Evolutionary conservation across 2,329 filamentous ascomycete genomes (phyloP).

Genomic region (Paracorniculantispora psalliotae): DNA sequence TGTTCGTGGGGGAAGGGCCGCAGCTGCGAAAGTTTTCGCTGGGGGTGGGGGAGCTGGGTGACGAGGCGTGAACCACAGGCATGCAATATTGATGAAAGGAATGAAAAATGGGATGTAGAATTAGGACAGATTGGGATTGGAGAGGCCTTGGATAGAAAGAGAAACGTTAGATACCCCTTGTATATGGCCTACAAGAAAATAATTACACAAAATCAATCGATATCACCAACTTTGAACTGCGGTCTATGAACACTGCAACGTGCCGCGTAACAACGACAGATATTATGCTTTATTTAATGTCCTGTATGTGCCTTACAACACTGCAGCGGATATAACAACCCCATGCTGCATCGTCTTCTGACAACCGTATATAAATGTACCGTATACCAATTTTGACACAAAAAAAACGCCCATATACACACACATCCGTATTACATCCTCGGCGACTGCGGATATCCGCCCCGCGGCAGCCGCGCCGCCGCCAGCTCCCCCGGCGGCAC

Average conservation of each 20-base stretch:
- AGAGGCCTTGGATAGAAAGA: neutral
- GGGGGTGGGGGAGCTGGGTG: constrained; percentile 26
- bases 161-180: too few species aligned
- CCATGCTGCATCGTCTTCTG: too few species aligned
- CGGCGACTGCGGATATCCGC: neutral
- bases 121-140: neutral
- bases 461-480: neutral
- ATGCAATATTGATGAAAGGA: neutral
- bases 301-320: too few species aligned
- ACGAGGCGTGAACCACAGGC: constrained; percentile 29
- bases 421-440: neutral
- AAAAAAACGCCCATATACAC: neutral
- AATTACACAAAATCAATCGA: too few species aligned
- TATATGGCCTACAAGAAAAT: too few species aligned
- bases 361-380: neutral
- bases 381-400: neutral
- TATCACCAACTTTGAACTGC: too few species aligned
- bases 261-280: too few species aligned
- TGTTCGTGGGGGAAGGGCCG: constrained; percentile 40
- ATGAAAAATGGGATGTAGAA: neutral
- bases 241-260: too few species aligned
- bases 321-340: too few species aligned
- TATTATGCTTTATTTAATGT: too few species aligned
- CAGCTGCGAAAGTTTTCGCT: constrained; percentile 42
- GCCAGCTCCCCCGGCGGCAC: constrained; percentile 12